These are phyloP conservation scores for Podila horticola DNA, from an alignment of 192 early-diverging fungal genomes.

Conservation along the genomic window DNA sequence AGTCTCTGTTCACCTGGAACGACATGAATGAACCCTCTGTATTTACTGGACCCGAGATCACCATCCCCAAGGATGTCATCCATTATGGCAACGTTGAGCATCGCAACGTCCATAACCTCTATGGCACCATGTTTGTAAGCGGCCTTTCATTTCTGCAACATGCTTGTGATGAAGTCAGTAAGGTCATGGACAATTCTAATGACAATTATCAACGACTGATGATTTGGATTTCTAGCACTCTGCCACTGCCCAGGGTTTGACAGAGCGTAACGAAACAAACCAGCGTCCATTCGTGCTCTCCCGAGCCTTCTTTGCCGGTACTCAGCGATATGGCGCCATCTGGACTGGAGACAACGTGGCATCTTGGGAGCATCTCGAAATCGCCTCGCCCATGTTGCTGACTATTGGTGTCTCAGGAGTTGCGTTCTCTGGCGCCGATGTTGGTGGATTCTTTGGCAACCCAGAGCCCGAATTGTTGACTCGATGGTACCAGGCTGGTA, in stretches of 20 bases:
- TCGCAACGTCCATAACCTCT: conserved; percentile 95
- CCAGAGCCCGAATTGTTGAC: conserved; percentile 87
- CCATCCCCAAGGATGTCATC: conserved; percentile 93
- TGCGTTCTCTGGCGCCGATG: conserved; percentile 93
- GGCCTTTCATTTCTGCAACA: background rate
- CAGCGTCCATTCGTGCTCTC: conserved; percentile 94
- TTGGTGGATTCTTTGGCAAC: conserved; percentile 98
- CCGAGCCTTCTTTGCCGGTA: conserved; percentile 96
- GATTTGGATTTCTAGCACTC: conserved; percentile 63
- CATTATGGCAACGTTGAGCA: conserved; percentile 93
- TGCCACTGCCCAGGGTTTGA: conserved; percentile 86
- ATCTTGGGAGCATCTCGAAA: conserved; percentile 86
- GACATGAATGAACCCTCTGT: conserved; percentile 99
- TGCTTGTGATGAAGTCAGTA: background rate
- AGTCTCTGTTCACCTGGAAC: conserved; percentile 92
- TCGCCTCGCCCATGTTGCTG: conserved; percentile 90
- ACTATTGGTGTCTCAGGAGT: conserved; percentile 89
- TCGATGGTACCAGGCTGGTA: conserved; percentile 98
- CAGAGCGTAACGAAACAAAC: conserved; percentile 61
- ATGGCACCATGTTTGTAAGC: conserved; percentile 83
- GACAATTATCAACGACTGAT: background rate
- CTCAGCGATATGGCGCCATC: conserved; percentile 93
- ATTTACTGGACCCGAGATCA: conserved; percentile 97
- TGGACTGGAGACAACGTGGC: conserved; percentile 99
- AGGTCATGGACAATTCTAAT: background rate